These are phyloP conservation scores for Suillus subaureus DNA, from an alignment of 768 basidiomycete genomes.

Conservation along the genomic window DNA sequence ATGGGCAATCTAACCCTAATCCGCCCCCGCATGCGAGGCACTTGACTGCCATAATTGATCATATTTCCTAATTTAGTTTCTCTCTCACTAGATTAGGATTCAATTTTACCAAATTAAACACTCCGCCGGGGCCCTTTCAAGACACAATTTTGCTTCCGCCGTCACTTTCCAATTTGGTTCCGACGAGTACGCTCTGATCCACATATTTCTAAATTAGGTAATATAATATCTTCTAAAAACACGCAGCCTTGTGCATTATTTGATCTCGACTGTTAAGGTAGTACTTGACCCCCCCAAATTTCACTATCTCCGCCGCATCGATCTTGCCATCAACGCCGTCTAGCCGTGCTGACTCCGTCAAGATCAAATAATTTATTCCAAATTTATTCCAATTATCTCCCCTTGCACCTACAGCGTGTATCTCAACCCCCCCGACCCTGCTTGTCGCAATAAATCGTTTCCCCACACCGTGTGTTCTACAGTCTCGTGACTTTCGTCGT, in stretches of 20 bases:
- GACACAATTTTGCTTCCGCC: not conserved
- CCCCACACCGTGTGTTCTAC: too few species aligned
- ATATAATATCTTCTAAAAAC: not conserved
- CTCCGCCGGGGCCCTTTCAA: slow-evolving; percentile 3
- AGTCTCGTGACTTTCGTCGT: too few species aligned
- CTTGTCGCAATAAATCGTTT: too few species aligned
- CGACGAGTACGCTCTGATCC: slow-evolving; percentile 2
- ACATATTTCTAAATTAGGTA: not conserved
- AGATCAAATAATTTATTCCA: too few species aligned
- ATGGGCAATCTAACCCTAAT: slow-evolving; percentile 7
- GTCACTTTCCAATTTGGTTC: slow-evolving; percentile 3
- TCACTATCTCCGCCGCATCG: not conserved
- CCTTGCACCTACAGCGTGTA: too few species aligned
- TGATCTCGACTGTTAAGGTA: not conserved
- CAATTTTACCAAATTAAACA: not conserved
- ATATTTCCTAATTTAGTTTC: not conserved
- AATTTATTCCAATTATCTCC: too few species aligned
- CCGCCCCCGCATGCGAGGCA: slow-evolving; percentile 6
- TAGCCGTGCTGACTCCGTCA: too few species aligned
- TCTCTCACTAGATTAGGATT: not conserved
- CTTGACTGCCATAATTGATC: not conserved
- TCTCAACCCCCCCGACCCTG: too few species aligned
- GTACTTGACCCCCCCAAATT: not conserved
- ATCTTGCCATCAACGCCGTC: not conserved
- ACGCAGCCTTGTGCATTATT: not conserved